phyloP scores from a whole-genome alignment of 331 rosid genomes.

The Rosa hybrid region DNA sequence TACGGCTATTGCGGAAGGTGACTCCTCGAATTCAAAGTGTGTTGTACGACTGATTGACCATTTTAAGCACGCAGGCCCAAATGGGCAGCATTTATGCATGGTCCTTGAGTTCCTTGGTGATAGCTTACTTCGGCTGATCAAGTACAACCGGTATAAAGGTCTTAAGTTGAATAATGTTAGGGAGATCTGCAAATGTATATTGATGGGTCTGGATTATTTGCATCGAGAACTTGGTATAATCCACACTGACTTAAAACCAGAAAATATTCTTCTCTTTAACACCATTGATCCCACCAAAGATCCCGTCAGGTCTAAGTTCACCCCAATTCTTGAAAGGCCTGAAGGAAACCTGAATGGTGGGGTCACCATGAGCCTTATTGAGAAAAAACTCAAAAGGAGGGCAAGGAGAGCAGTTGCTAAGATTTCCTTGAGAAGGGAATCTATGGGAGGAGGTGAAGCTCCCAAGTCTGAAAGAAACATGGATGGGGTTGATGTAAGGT shows the following conservation, averaged over 20 bases:
- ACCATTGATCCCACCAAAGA: constrained; percentile 87
- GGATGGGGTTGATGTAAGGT: constrained; percentile 72
- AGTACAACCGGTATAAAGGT: constrained; percentile 72
- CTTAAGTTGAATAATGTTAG: constrained; percentile 73
- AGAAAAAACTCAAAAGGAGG: constrained; percentile 81
- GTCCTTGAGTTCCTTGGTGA: constrained; percentile 98
- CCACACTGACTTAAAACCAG: constrained; percentile 93
- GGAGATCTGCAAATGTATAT: constrained; percentile 78
- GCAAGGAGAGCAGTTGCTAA: constrained; percentile 91
- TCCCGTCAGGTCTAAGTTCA: constrained; percentile 60
- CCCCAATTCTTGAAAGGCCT: constrained; percentile 79
- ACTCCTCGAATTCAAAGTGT: constrained; percentile 72
- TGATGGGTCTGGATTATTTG: constrained; percentile 89
- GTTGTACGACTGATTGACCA: constrained; percentile 81
- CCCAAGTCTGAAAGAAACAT: constrained; percentile 58
- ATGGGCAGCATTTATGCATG: constrained; percentile 97
- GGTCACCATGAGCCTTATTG: constrained; percentile 60
- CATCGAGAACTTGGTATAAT: constrained; percentile 89
- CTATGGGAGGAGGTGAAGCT: constrained; percentile 63
- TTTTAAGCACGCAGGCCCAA: constrained; percentile 94
- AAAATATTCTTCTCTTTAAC: constrained; percentile 82
- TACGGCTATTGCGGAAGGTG: constrained; percentile 61
- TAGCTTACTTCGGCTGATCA: constrained; percentile 85
- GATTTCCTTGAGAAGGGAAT: constrained; percentile 70
- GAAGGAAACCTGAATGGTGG: constrained; percentile 80